Evolutionary conservation across 805 yeast species (phyloP).

Genomic region (Suhomyces tanzawaensis): DNA sequence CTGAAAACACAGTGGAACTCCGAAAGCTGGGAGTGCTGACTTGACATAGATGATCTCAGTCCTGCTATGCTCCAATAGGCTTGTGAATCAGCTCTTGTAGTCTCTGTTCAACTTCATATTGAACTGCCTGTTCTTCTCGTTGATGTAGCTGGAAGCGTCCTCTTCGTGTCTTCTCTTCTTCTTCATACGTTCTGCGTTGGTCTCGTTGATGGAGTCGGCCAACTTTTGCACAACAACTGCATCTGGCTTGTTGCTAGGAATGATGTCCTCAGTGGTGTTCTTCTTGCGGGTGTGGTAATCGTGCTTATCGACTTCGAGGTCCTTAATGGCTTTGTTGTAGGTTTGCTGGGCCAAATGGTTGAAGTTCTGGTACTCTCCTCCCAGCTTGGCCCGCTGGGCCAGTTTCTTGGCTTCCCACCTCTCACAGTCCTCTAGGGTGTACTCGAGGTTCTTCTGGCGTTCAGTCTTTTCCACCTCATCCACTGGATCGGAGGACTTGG

Average conservation of each 20-base stretch:
- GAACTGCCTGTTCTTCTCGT: constrained; percentile 71
- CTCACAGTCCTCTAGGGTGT: constrained; percentile 62
- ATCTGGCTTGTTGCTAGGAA: not conserved
- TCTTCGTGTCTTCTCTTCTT: constrained; percentile 37
- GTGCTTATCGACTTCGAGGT: constrained; percentile 36
- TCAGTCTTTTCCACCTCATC: constrained; percentile 4
- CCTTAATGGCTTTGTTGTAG: constrained; percentile 51
- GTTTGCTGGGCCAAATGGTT: constrained; percentile 58
- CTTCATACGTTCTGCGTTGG: constrained; percentile 34
- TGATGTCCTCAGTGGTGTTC: not conserved
- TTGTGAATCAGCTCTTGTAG: constrained; percentile 27
- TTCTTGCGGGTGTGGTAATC: constrained; percentile 41
- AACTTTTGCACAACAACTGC: constrained; percentile 22
- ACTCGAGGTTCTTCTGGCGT: constrained; percentile 12
- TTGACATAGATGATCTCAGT: too few species aligned
- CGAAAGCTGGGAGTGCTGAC: too few species aligned
- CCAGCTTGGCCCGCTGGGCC: constrained; percentile 17
- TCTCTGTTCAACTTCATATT: constrained; percentile 65
- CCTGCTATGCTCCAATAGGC: too few species aligned
- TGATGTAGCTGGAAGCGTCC: constrained; percentile 48
- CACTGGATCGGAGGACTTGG: not conserved
- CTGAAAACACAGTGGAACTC: too few species aligned
- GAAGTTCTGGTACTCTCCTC: constrained; percentile 47
- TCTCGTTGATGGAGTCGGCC: constrained; percentile 30
- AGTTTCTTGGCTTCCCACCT: constrained; percentile 50